Evolutionary conservation across 768 basidiomycete species (phyloP), one percentile per base, ranked within the genome.

Genomic region (Hortiboletus campestris): DNA sequence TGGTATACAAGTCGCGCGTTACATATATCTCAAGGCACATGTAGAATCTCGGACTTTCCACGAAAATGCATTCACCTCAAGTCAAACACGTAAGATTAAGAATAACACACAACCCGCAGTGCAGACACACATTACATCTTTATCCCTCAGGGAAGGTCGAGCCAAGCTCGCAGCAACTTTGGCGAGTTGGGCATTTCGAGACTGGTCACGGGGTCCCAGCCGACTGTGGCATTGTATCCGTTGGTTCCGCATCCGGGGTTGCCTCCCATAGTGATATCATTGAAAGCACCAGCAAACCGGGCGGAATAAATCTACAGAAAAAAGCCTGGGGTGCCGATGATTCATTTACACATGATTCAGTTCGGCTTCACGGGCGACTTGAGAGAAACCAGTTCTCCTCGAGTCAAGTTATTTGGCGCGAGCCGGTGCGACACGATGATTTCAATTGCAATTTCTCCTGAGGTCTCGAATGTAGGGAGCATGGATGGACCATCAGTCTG

Each of bases 311-410:
- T 67, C 63, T 67, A 31, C 17, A n/a, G n/a, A n/a, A n/a, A n/a
- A n/a, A n/a, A n/a, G n/a, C 96, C 95, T 22, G 94, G 89, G 22
- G 98, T 74, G 2, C 94, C 96, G 35, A 96, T 79, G 12, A 98
- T 75, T 41, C 96, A 84, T 75, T 98, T 98, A 74, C 92, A 95
- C 34, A 96, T 81, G 29, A 84, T 74, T 44, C 80, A 80, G 4
- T 72, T 71, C 3, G 88, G 89, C 52, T 84, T 79, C 45, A 84
- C 67, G 12, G 94, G 92, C 2, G 90, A 91, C 49, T 76, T 79
- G 31, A 88, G 74, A 14, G 85, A 82, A 55, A 95, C 71, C 43
- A 98, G 74, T 63, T 94, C 91, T 46, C 94, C 94, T 49, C 92
- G 83, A 50, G 73, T 63, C 46, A 93, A 71, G 14, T 68, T 71